These are phyloP conservation scores for Chrysanthemum seticuspe DNA, from an alignment of 129 eudicot species.

Conservation along the genomic window DNA sequence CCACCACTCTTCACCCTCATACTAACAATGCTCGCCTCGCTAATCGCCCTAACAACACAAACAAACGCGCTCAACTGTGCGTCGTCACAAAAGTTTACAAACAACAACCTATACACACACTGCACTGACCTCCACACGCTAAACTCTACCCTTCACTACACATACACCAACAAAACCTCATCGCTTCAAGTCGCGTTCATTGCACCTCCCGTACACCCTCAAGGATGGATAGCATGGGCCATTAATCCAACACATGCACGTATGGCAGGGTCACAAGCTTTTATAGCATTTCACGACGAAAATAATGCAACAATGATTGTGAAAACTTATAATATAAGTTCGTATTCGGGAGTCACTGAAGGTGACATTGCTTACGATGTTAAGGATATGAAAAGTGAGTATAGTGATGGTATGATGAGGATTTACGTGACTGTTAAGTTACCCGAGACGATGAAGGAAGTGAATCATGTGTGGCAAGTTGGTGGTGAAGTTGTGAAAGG, in stretches of 20 bases:
- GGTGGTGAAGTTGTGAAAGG: conserved; percentile 48
- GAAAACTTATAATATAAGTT: conserved; percentile 46
- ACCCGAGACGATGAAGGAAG: conserved; percentile 36
- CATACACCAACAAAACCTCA: conserved; percentile 40
- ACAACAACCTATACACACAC: conserved; percentile 44
- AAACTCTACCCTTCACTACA: conserved; percentile 68
- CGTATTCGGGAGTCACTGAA: conserved; percentile 38
- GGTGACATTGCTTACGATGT: conserved; percentile 43
- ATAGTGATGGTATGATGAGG: conserved; percentile 45
- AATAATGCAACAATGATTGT: conserved; percentile 56
- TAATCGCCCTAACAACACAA: conserved; percentile 31
- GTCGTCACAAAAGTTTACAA: conserved; percentile 36
- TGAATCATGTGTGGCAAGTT: conserved; percentile 76
- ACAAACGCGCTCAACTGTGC: conserved; percentile 45
- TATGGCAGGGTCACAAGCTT: conserved; percentile 75
- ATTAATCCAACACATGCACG: conserved; percentile 73
- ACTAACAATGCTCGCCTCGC: background rate
- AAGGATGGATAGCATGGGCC: conserved; percentile 93
- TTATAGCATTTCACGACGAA: conserved; percentile 54
- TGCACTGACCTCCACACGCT: conserved; percentile 76
- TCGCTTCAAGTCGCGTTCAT: conserved; percentile 64
- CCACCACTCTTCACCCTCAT: conserved; percentile 21
- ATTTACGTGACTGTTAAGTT: conserved; percentile 55
- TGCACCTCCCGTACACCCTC: conserved; percentile 63
- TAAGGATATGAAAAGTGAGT: conserved; percentile 34